Evolutionary conservation across 208 protist genomes (phyloP).

Genomic region (Crithidia brevicula): DNA sequence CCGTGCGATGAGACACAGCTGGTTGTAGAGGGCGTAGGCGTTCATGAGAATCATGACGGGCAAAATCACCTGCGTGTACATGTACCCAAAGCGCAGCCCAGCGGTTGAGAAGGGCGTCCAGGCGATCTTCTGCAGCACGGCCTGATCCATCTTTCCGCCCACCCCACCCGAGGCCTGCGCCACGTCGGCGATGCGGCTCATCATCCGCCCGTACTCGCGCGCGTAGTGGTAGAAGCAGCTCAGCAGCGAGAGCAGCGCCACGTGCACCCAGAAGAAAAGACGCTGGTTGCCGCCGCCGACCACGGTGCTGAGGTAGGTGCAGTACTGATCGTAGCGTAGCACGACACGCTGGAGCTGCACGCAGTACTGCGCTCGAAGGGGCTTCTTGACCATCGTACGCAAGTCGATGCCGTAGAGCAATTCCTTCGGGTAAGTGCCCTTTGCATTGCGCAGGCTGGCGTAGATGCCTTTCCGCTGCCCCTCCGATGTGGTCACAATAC

Average conservation of each 20-base stretch:
- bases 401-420: slow-evolving; percentile 53
- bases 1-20: slow-evolving; percentile 51
- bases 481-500: slow-evolving; percentile 37
- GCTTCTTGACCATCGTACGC: slow-evolving; percentile 72
- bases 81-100: slow-evolving; percentile 42
- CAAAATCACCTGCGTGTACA: slow-evolving; percentile 61
- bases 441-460: slow-evolving; percentile 52
- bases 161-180: not conserved
- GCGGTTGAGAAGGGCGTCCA: slow-evolving; percentile 25
- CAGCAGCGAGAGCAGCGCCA: slow-evolving; percentile 35
- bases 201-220: slow-evolving; percentile 20
- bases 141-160: not conserved
- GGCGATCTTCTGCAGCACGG: not conserved
- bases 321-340: slow-evolving; percentile 84
- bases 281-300: slow-evolving; percentile 85
- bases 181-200: slow-evolving; percentile 5
- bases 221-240: slow-evolving; percentile 44
- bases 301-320: slow-evolving; percentile 52
- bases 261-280: slow-evolving; percentile 46
- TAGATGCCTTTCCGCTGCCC: slow-evolving; percentile 71
- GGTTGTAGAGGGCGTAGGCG: slow-evolving; percentile 33
- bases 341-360: slow-evolving; percentile 55
- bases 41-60: slow-evolving; percentile 50
- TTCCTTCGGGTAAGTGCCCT: slow-evolving; percentile 50
- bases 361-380: slow-evolving; percentile 83